Evolutionary conservation across 1,139 yeast genomes (phyloP), one percentile per base, ranked within the genome.

Genomic region (Zygoascus meyerae): DNA sequence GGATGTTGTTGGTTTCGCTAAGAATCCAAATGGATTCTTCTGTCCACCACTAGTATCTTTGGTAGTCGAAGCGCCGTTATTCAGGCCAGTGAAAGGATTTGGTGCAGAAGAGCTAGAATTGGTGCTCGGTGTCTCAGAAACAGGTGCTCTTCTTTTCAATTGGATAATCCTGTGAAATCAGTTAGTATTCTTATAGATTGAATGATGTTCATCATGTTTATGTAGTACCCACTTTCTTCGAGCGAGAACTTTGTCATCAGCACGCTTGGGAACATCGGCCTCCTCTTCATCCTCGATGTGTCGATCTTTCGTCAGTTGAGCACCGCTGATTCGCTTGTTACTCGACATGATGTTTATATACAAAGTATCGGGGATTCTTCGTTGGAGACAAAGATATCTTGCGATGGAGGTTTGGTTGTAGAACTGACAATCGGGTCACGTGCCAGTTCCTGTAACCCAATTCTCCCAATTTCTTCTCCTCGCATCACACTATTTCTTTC

Each of bases 161-260:
- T 32, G 44, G 3, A 44, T 35, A 6, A 44, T 34, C 34, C 46
- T 34, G 30, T 5, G 15, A 14, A 12, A 28, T 10, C 14, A 2
- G 33, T 17, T 21, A 16, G 30, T 8, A 11, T 26, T 17, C 8
- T 11, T 11, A n/a, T 17, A 11, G 12, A 21, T 9, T 17, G 17
- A 34, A 15, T 34, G 17, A 11, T 5, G 9, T 8, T 37, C 32
- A 32, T 17, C 31, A 14, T 21, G 17, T 12, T 5, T n/a, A 28
- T 10, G 18, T 12, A 17, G n/a, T 18, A 40, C 55, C 7, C 41
- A 49, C 69, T 81, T 84, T 61, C 97, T 73, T 48, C 68, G 74
- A 9, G 92, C 77, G 74, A 87, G 66, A 5, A 79, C 80, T 3
- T 73, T 79, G 1, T 77, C 72, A 5, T 84, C 73, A 0, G 95